These are phyloP conservation scores for Metschnikowia picachoensis DNA, from an alignment of 805 yeast genomes.

Conservation along the genomic window DNA sequence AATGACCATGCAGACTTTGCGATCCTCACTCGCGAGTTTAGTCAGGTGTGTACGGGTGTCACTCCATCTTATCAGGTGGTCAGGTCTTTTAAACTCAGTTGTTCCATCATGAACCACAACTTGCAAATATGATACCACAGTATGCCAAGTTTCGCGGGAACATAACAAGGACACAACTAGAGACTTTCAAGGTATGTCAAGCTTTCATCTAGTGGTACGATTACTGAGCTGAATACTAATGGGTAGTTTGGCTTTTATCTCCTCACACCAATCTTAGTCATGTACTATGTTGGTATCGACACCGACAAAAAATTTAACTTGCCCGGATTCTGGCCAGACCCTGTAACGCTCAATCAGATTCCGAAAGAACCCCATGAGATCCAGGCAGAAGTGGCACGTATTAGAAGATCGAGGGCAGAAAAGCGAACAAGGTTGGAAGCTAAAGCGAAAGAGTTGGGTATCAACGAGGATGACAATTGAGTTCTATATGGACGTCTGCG, in stretches of 20 bases:
- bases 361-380: constrained; percentile 93
- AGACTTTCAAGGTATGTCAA: constrained; percentile 40
- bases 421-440: constrained; percentile 72
- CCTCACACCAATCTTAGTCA: constrained; percentile 81
- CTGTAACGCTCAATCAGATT: constrained; percentile 81
- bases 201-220: neutral
- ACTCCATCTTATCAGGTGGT: neutral
- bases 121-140: constrained; percentile 10
- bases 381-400: constrained; percentile 85
- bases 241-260: constrained; percentile 74
- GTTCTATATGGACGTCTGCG: neutral
- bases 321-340: constrained; percentile 97
- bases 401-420: constrained; percentile 70
- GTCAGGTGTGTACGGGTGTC: constrained; percentile 4
- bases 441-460: constrained; percentile 65
- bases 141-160: constrained; percentile 33
- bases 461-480: constrained; percentile 41
- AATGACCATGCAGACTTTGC: too few relatives aligned
- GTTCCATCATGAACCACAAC: neutral
- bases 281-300: constrained; percentile 90
- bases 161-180: constrained; percentile 41
- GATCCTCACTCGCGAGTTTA: too few relatives aligned
- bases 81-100: neutral
- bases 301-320: constrained; percentile 85
- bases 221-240: constrained; percentile 6